Evolutionary conservation across 768 basidiomycete species (phyloP).

Genomic region (Russula sp.): DNA sequence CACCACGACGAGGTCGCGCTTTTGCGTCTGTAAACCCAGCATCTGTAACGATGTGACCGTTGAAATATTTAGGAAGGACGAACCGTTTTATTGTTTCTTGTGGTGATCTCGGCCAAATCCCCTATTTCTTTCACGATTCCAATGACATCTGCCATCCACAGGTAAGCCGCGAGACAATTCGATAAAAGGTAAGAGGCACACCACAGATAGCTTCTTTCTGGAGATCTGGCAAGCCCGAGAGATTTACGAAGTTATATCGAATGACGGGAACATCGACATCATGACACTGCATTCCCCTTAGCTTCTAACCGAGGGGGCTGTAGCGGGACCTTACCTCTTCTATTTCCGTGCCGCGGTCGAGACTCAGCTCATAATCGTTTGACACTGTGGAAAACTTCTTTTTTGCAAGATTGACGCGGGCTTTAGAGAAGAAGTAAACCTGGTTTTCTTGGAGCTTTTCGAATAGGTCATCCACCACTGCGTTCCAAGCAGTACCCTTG

Average conservation of each 20-base stretch:
- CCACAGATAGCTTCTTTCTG: constrained; percentile 83
- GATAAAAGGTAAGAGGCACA: constrained; percentile 38
- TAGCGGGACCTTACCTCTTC: constrained; percentile 58
- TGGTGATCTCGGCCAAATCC: constrained; percentile 64
- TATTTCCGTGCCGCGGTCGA: constrained; percentile 82
- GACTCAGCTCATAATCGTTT: constrained; percentile 89
- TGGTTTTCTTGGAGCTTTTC: constrained; percentile 87
- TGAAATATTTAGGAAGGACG: not conserved
- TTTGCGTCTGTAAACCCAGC: constrained; percentile 55
- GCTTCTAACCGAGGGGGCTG: not conserved
- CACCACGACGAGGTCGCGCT: constrained; percentile 87
- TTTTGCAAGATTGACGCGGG: constrained; percentile 91
- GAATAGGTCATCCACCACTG: constrained; percentile 76
- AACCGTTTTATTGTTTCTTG: constrained; percentile 68
- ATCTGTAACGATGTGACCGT: not conserved
- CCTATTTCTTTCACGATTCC: constrained; percentile 79
- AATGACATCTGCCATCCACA: constrained; percentile 65
- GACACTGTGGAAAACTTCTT: constrained; percentile 89
- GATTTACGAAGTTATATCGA: constrained; percentile 76
- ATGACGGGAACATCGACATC: constrained; percentile 78
- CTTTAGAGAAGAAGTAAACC: constrained; percentile 89
- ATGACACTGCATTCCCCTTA: constrained; percentile 55
- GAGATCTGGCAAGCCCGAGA: constrained; percentile 58
- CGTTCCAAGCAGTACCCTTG: constrained; percentile 87
- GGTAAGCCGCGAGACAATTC: constrained; percentile 6